Evolutionary conservation across 805 yeast species (phyloP).

Genomic region (Cyberlindnera saturnus): DNA sequence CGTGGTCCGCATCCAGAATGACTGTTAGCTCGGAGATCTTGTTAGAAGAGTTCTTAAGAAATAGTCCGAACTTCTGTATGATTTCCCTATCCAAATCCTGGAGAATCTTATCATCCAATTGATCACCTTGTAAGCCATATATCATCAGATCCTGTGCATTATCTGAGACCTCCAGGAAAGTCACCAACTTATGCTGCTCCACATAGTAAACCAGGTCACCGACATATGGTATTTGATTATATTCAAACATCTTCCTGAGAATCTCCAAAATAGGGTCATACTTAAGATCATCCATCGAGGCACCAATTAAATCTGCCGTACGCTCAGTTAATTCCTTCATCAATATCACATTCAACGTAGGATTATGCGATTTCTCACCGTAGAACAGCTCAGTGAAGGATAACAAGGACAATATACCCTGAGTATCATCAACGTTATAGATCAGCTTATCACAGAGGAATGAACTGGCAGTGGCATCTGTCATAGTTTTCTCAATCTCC

Average conservation of each 20-base stretch:
- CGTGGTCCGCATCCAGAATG: neutral
- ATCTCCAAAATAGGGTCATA: conserved; percentile 23
- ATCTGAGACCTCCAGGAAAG: conserved; percentile 54
- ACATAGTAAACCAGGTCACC: conserved; percentile 71
- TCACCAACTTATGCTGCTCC: conserved; percentile 58
- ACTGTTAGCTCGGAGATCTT: neutral
- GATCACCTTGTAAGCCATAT: conserved; percentile 10
- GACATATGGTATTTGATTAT: conserved; percentile 48
- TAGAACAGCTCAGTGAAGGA: conserved; percentile 21
- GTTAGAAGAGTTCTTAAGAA: neutral
- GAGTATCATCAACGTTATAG: conserved; percentile 20
- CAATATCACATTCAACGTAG: conserved; percentile 44
- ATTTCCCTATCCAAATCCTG: neutral
- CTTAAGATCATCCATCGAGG: conserved; percentile 36
- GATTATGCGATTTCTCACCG: conserved; percentile 19
- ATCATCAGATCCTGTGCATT: conserved; percentile 16
- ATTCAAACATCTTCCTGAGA: conserved; percentile 29
- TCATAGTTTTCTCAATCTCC: conserved; percentile 8
- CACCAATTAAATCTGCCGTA: conserved; percentile 64
- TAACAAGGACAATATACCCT: conserved; percentile 18
- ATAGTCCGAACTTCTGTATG: neutral
- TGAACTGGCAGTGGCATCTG: conserved; percentile 9
- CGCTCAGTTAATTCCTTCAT: conserved; percentile 57
- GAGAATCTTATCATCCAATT: conserved; percentile 5
- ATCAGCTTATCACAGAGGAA: conserved; percentile 15